These are phyloP conservation scores for Anthracocystis walkeri DNA, from an alignment of 1,284 basidiomycete genomes.

Conservation along the genomic window DNA sequence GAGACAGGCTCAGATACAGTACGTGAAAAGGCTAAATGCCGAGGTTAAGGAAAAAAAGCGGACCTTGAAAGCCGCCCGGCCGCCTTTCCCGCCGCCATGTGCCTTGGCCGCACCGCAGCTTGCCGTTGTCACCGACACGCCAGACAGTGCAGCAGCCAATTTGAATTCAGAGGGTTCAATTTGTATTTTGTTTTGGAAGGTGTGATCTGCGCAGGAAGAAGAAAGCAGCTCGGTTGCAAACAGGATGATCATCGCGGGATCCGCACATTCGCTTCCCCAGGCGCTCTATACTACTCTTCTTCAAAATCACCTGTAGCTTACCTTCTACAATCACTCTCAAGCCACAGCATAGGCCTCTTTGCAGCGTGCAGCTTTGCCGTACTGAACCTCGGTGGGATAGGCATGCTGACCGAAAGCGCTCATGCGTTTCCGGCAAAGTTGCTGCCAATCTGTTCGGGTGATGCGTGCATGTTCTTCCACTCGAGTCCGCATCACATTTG, in stretches of 20 bases:
- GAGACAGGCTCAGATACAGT: neutral
- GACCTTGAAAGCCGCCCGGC: neutral
- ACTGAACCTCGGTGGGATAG: neutral
- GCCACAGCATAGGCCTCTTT: neutral
- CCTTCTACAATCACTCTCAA: no score
- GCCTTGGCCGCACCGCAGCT: conserved; percentile 6
- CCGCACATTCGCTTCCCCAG: no score
- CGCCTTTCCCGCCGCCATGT: conserved; percentile 5
- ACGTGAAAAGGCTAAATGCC: neutral
- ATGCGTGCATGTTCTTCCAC: conserved; percentile 15
- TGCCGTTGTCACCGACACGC: conserved; percentile 23
- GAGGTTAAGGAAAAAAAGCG: neutral
- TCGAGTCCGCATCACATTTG: conserved; percentile 6
- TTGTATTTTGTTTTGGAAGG: no score
- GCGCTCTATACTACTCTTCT: no score
- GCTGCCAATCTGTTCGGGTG: conserved; percentile 1
- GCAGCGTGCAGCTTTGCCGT: neutral
- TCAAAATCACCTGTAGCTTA: no score
- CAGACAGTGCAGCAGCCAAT: neutral
- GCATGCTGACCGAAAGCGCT: neutral
- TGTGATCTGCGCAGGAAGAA: no score
- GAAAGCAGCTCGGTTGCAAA: no score
- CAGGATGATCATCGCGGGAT: no score
- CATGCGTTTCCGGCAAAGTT: neutral
- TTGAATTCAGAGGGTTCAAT: conserved; percentile 2